Conservation (phyloP, 805 yeast genomes). For the Starmerella sirachaensis region DNA sequence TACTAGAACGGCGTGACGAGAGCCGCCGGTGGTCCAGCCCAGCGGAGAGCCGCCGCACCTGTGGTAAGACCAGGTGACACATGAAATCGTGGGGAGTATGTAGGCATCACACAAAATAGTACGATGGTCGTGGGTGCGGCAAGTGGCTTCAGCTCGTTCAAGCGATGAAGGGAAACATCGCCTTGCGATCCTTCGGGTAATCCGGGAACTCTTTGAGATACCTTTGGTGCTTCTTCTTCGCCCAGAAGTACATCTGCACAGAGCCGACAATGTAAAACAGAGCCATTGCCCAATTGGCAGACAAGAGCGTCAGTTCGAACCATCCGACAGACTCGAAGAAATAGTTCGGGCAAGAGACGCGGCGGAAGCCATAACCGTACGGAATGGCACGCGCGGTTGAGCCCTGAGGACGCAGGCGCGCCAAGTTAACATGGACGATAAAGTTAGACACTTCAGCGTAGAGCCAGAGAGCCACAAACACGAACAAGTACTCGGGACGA, state of each 20-base stretch:
- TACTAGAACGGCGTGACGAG: no score
- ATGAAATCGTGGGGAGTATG: no score
- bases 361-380: slow-evolving; percentile 68
- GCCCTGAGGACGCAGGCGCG: slow-evolving; percentile 42
- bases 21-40: no score
- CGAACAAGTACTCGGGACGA: slow-evolving; percentile 11
- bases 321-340: slow-evolving; percentile 75
- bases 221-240: slow-evolving; percentile 66
- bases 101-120: no score
- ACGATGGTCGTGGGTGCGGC: no score
- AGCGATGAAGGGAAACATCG: slow-evolving; percentile 62
- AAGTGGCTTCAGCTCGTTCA: no score
- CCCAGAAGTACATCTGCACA: slow-evolving; percentile 85
- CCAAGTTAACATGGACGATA: slow-evolving; percentile 54
- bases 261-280: slow-evolving; percentile 60
- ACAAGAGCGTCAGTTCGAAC: slow-evolving; percentile 56
- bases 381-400: slow-evolving; percentile 59
- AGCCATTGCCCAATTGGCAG: slow-evolving; percentile 66
- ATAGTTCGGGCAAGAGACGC: slow-evolving; percentile 87
- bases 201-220: slow-evolving; percentile 60
- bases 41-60: no score
- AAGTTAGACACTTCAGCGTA: slow-evolving; percentile 63
- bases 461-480: slow-evolving; percentile 25
- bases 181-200: slow-evolving; percentile 70
- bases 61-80: no score